Evolutionary conservation across 108 stramenopile species (phyloP).

Genomic region (Pseudonitzschia multistriata): DNA sequence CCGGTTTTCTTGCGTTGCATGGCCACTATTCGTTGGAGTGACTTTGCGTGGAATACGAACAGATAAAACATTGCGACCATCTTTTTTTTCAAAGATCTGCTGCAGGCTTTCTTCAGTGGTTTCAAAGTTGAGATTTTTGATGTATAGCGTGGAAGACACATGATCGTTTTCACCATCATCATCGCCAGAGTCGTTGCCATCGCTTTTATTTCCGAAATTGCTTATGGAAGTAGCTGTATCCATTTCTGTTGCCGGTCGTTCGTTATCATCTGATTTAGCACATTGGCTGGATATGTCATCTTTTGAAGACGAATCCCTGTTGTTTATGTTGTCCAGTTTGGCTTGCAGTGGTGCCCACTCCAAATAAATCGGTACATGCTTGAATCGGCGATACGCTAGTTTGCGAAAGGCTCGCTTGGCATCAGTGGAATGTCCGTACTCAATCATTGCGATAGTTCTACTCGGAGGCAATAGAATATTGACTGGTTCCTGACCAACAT

Average conservation of each 20-base stretch:
- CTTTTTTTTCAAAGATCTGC: conserved; percentile 54
- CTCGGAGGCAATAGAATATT: conserved; percentile 88
- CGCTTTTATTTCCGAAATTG: not conserved
- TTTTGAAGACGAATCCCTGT: not conserved
- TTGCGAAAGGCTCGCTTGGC: conserved; percentile 90
- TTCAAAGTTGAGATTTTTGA: conserved; percentile 95
- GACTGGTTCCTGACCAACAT: conserved; percentile 58
- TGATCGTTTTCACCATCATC: not conserved
- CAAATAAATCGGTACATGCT: conserved; percentile 94
- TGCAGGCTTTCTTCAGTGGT: conserved; percentile 82
- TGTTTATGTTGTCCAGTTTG: not conserved
- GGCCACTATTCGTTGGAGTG: conserved; percentile 42
- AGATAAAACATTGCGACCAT: conserved; percentile 59
- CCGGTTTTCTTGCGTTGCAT: conserved; percentile 23
- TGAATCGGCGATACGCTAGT: conserved; percentile 93
- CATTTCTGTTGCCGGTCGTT: not conserved
- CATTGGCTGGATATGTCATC: not conserved
- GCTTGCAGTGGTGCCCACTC: conserved; percentile 94
- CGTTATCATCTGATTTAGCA: not conserved
- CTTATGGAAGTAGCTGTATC: not conserved
- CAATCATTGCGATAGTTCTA: conserved; percentile 87
- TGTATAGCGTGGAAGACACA: conserved; percentile 72
- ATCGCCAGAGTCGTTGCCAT: conserved; percentile 15
- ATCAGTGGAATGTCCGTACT: conserved; percentile 83
- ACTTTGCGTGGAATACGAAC: conserved; percentile 90